Evolutionary conservation across 2,329 filamentous ascomycete genomes (phyloP).

Genomic region (Trichophyton schoenleinii): DNA sequence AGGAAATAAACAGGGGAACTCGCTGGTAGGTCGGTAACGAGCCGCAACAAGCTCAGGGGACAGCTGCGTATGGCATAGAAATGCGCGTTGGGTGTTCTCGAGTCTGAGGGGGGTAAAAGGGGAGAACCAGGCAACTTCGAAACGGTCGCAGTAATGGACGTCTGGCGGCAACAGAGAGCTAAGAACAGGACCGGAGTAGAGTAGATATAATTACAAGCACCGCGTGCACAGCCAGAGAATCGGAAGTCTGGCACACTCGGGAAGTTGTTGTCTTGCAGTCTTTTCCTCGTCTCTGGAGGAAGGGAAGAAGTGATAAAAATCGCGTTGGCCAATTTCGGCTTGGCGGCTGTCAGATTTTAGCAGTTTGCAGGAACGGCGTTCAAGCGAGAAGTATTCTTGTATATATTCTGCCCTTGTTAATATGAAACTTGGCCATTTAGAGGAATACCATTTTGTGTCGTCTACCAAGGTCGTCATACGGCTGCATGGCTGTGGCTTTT

Average conservation of each 20-base stretch:
- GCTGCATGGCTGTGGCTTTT: neutral
- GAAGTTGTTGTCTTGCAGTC: neutral
- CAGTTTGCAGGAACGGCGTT: neutral
- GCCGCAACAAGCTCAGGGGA: constrained; percentile 11
- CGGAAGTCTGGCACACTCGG: neutral
- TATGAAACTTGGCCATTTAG: neutral
- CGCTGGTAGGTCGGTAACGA: constrained; percentile 1
- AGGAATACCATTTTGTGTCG: neutral
- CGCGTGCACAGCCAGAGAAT: neutral
- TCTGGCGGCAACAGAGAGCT: neutral
- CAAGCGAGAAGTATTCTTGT: neutral
- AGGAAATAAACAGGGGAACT: constrained; percentile 12
- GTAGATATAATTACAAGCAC: neutral
- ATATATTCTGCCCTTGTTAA: neutral
- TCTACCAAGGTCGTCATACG: neutral
- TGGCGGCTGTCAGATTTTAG: neutral
- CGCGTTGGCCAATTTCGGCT: neutral
- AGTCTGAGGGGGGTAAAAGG: constrained; percentile 3
- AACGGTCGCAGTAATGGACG: constrained; percentile 18
- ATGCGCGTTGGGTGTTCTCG: neutral
- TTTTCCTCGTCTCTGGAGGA: neutral
- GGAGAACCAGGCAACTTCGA: constrained; percentile 6
- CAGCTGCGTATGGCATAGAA: constrained; percentile 8
- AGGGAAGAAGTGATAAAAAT: neutral
- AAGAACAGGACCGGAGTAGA: neutral